phyloP scores from a whole-genome alignment of 2,329 filamentous ascomycete species.

The Penicillium paneum region DNA sequence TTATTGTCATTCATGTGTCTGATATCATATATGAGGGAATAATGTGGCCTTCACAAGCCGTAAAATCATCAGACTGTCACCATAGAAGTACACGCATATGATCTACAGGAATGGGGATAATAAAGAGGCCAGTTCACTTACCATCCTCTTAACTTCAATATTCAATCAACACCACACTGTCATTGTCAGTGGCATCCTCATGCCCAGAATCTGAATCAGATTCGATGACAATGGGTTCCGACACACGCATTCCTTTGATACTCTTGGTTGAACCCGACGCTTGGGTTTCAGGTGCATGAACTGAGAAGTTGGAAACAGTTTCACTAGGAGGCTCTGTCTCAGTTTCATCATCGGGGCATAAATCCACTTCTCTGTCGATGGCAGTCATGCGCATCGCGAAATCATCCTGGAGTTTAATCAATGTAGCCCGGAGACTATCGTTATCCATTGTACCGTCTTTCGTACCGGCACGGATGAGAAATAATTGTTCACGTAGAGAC shows the following conservation, averaged over 20 bases:
- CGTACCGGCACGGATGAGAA: slow-evolving; percentile 62
- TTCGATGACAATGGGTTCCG: slow-evolving; percentile 4
- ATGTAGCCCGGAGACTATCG: slow-evolving; percentile 60
- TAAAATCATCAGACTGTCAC: background rate
- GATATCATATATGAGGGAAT: background rate
- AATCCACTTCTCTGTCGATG: slow-evolving; percentile 50
- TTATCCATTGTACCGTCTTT: slow-evolving; percentile 67
- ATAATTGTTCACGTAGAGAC: slow-evolving; percentile 67
- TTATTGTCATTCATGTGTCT: background rate
- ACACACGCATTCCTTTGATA: background rate
- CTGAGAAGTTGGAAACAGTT: background rate
- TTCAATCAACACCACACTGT: slow-evolving; percentile 10
- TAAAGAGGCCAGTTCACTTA: background rate
- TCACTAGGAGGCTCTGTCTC: slow-evolving; percentile 2
- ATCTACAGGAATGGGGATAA: background rate
- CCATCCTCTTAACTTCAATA: background rate
- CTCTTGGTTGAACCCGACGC: background rate
- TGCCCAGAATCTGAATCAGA: background rate
- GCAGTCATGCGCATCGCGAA: slow-evolving; percentile 70
- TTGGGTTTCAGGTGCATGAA: background rate
- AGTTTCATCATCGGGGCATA: slow-evolving; percentile 16
- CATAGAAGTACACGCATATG: background rate
- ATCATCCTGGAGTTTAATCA: slow-evolving; percentile 67
- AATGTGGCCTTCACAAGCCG: background rate
- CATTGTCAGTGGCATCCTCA: slow-evolving; percentile 1